Evolutionary conservation across 202 grass and related monocot species (phyloP).

Genomic region (Hordeum pubiflorum): DNA sequence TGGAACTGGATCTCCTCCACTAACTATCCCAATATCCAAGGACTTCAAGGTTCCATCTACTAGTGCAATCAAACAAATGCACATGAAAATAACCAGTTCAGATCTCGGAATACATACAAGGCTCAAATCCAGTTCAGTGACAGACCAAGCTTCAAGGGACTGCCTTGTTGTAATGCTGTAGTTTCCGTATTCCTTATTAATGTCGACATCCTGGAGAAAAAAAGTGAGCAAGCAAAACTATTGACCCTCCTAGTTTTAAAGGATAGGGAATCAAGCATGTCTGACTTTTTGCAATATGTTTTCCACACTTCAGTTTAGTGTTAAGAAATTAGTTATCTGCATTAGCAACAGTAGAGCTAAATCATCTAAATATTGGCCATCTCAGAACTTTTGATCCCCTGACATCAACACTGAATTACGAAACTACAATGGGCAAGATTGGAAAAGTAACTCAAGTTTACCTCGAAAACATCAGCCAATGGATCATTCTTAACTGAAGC

Average conservation of each 20-base stretch:
- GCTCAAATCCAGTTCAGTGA: slow-evolving; percentile 61
- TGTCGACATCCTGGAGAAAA: slow-evolving; percentile 55
- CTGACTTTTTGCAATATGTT: background rate
- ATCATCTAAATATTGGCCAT: background rate
- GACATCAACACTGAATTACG: background rate
- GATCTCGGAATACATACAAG: slow-evolving; percentile 51
- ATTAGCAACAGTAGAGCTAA: slow-evolving; percentile 13
- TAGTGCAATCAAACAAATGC: background rate
- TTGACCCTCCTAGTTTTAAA: background rate
- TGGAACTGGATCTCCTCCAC: background rate
- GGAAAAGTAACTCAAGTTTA: slow-evolving; percentile 21
- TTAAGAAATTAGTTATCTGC: background rate
- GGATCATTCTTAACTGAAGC: slow-evolving; percentile 65
- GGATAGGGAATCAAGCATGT: slow-evolving; percentile 15
- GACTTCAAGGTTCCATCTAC: background rate
- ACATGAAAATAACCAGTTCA: slow-evolving; percentile 12
- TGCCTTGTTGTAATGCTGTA: slow-evolving; percentile 67
- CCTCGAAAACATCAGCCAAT: slow-evolving; percentile 78
- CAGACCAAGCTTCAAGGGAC: slow-evolving; percentile 91
- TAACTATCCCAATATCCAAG: background rate
- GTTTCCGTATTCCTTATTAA: slow-evolving; percentile 63
- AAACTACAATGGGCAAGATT: background rate
- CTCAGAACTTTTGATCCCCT: background rate
- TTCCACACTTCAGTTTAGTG: background rate
- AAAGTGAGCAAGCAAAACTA: slow-evolving; percentile 18